Evolutionary conservation across 192 early-diverging fungal genomes (phyloP), one percentile per base, ranked within the genome.

Genomic region (Coemansia sp.): DNA sequence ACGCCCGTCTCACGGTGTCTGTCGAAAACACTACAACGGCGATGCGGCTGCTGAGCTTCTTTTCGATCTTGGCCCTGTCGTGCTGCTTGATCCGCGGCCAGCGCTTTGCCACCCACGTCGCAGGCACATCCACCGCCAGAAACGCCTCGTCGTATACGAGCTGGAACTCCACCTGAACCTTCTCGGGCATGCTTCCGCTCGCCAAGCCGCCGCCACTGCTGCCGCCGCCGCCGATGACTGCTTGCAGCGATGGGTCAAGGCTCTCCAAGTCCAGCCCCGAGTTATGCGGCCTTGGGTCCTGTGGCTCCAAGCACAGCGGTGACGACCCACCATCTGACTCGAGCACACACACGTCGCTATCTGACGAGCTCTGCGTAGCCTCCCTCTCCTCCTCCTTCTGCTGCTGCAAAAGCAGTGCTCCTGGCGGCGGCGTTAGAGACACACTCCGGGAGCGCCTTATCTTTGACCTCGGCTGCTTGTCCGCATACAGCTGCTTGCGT

Each of bases 401-500:
- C 35, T 20, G 37, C 32, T 37, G 17, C 18, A 29, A 23, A 33
- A 50, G 53, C 46, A 17, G n/a, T 10, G 15, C 38, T 3, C 38
- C 10, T 22, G 77, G 78, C 25, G 79, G 79, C 14, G 79, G 79
- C 22, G 79, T 80, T 19, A 80, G 46, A 13, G 79, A 80, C 6
- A 74, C 24, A 30, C 77, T 73, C 3, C 79, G 69, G 35, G 66
- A 50, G 29, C 58, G 25, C 25, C 55, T 55, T 41, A 46, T 45
- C 23, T 5, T 9, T 20, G 36, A 45, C 38, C 14, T 36, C n/a
- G n/a, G n/a, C n/a, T n/a, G n/a, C n/a, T n/a, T n/a, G n/a, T n/a
- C n/a, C n/a, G n/a, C n/a, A n/a, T n/a, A n/a, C n/a, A n/a, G n/a
- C n/a, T n/a, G n/a, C n/a, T n/a, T n/a, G n/a, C n/a, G n/a, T n/a